Evolutionary conservation across 2,329 filamentous ascomycete species (phyloP).

Genomic region (Pezicula carpinea): DNA sequence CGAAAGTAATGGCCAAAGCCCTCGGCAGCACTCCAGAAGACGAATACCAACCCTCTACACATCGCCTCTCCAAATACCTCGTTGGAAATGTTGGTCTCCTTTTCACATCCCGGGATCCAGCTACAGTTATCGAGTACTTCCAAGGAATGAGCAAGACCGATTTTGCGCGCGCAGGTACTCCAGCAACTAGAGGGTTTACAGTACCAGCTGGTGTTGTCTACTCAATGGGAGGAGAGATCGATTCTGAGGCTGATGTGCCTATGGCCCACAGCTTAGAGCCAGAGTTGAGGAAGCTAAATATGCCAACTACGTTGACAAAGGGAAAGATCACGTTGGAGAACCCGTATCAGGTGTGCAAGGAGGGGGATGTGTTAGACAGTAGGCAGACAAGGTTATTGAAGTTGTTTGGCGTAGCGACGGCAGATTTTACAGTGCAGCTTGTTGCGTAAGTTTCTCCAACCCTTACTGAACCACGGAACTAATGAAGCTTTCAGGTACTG

Average conservation of each 20-base stretch:
- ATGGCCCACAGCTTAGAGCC: conserved; percentile 87
- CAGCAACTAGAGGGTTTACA: conserved; percentile 68
- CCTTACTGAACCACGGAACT: not conserved
- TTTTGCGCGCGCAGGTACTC: conserved; percentile 83
- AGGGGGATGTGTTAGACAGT: conserved; percentile 81
- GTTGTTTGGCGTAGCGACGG: conserved; percentile 84
- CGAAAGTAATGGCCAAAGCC: conserved; percentile 96
- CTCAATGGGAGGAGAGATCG: conserved; percentile 73
- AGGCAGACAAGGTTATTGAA: conserved; percentile 92
- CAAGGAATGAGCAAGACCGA: conserved; percentile 68
- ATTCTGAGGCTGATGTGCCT: conserved; percentile 76
- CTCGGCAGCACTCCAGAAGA: conserved; percentile 75
- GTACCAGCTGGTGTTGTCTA: conserved; percentile 82
- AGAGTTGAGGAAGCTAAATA: conserved; percentile 79
- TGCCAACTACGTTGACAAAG: conserved; percentile 84
- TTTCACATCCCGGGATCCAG: conserved; percentile 74
- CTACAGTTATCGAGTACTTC: conserved; percentile 69
- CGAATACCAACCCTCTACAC: conserved; percentile 74
- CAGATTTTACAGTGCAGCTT: conserved; percentile 82
- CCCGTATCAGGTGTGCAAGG: conserved; percentile 61
- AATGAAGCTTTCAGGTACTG: conserved; percentile 46
- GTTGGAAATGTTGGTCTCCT: conserved; percentile 82
- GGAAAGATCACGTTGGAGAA: conserved; percentile 73
- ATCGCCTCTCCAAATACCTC: conserved; percentile 64
- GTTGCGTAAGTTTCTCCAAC: conserved; percentile 52